phyloP scores from a whole-genome alignment of 2,329 filamentous ascomycete genomes.

The Neofusicoccum kwambonambiense region DNA sequence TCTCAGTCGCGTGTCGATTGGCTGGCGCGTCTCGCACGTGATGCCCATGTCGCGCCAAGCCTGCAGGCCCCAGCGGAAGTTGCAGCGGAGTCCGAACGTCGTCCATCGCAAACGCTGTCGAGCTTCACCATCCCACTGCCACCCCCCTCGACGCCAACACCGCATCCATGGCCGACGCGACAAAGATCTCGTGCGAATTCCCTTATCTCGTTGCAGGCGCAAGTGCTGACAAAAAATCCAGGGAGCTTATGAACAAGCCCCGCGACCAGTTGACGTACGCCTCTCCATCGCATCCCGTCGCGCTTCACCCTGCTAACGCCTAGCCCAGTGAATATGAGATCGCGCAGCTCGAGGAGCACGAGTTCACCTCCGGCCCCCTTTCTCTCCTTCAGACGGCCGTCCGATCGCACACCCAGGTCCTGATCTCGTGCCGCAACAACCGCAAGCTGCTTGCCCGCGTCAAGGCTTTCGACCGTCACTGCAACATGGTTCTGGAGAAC shows the following conservation, averaged over 20 bases:
- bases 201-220: neutral
- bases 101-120: conserved; percentile 12
- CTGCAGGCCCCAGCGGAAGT: neutral
- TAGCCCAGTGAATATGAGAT: conserved; percentile 80
- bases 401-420: conserved; percentile 88
- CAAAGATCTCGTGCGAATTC: conserved; percentile 44
- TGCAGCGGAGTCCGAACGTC: neutral
- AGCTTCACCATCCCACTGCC: neutral
- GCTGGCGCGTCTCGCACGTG: neutral
- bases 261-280: conserved; percentile 88
- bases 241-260: conserved; percentile 85
- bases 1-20: neutral
- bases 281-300: conserved; percentile 18
- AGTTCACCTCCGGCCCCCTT: conserved; percentile 76
- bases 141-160: neutral
- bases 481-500: conserved; percentile 98
- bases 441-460: conserved; percentile 95
- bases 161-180: conserved; percentile 29
- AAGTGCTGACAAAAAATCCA: conserved; percentile 42
- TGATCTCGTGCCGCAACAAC: conserved; percentile 98
- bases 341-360: conserved; percentile 74
- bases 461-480: conserved; percentile 97
- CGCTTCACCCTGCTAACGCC: neutral
- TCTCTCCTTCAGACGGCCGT: conserved; percentile 97
- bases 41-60: neutral